A percentile compares a stretch with the other conserved stretches of the same genome.
phyloP scores from a whole-genome alignment of 805 yeast species.

The Candida parachauliodes region DNA sequence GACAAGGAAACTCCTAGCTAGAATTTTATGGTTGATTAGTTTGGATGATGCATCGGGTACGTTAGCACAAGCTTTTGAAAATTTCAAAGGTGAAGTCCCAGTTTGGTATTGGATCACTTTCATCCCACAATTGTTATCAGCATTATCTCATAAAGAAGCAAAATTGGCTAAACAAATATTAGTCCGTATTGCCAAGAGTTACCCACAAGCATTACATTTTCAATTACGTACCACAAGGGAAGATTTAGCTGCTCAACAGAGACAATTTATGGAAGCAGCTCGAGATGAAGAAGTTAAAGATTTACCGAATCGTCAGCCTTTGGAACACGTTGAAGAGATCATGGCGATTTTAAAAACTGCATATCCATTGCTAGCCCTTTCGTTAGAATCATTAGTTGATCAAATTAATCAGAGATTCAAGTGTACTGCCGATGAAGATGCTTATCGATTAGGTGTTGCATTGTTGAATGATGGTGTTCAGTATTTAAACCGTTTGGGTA shows the following conservation, averaged over 20 bases:
- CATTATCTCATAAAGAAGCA: slow-evolving; percentile 90
- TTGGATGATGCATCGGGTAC: slow-evolving; percentile 83
- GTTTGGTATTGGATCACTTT: slow-evolving; percentile 99
- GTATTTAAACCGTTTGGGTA: slow-evolving; percentile 78
- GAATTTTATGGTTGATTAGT: slow-evolving; percentile 90
- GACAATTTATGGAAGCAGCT: slow-evolving; percentile 52
- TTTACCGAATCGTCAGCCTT: slow-evolving; percentile 59
- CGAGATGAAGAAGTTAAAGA: slow-evolving; percentile 16
- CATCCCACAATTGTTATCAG: slow-evolving; percentile 88
- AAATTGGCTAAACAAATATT: slow-evolving; percentile 81
- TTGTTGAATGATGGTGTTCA: slow-evolving; percentile 90
- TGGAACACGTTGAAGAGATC: slow-evolving; percentile 90
- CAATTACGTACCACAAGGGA: slow-evolving; percentile 93
- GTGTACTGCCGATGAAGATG: slow-evolving; percentile 92
- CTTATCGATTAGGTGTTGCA: slow-evolving; percentile 90
- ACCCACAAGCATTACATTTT: slow-evolving; percentile 97
- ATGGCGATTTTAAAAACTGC: slow-evolving; percentile 96
- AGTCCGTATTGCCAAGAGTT: slow-evolving; percentile 89
- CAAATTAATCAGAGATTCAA: slow-evolving; percentile 93
- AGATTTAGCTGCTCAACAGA: slow-evolving; percentile 82
- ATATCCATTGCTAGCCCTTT: slow-evolving; percentile 86
- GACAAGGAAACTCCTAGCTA: slow-evolving; percentile 79
- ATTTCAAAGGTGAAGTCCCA: slow-evolving; percentile 93
- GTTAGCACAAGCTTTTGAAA: slow-evolving; percentile 81
- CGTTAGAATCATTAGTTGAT: slow-evolving; percentile 91